Percentiles rank a stretch among this genome's conserved stretches.
Evolutionary conservation across 2,329 filamentous ascomycete genomes (phyloP).

Genomic region (Colletotrichum orchidophilum): DNA sequence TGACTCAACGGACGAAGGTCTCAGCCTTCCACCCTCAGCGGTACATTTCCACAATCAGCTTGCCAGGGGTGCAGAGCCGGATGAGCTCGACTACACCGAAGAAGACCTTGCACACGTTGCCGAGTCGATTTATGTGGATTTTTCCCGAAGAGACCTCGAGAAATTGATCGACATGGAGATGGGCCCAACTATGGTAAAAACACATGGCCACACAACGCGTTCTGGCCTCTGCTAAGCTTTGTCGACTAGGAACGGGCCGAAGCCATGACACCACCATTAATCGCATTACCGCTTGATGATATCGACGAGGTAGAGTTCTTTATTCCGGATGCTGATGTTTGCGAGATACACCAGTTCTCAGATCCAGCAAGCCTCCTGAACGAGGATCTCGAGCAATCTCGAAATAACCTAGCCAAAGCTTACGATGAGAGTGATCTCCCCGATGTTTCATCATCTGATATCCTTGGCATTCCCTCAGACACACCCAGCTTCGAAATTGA

Average conservation of each 20-base stretch:
- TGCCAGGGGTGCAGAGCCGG: background rate
- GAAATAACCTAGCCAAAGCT: background rate
- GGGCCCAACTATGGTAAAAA: background rate
- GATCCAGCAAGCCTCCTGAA: conserved; percentile 42
- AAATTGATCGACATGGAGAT: conserved; percentile 8
- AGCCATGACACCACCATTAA: conserved; percentile 4
- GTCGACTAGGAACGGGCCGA: conserved; percentile 13
- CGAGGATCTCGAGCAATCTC: conserved; percentile 13
- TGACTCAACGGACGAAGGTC: conserved; percentile 24
- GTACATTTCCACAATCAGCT: conserved; percentile 24
- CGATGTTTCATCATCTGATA: background rate
- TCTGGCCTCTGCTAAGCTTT: conserved; percentile 1
- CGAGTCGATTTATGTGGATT: background rate
- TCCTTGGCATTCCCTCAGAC: background rate
- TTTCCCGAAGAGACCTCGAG: background rate
- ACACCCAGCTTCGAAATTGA: conserved; percentile 1
- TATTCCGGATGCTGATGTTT: conserved; percentile 34
- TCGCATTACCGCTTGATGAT: background rate
- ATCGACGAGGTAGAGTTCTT: conserved; percentile 32
- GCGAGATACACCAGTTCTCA: conserved; percentile 42
- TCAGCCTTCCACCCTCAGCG: conserved; percentile 19
- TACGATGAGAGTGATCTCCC: background rate
- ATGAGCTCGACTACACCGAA: conserved; percentile 16
- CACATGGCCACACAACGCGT: background rate
- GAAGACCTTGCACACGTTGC: conserved; percentile 17